phyloP scores from a whole-genome alignment of 345 rosid species.

The Anacardium occidentale region DNA sequence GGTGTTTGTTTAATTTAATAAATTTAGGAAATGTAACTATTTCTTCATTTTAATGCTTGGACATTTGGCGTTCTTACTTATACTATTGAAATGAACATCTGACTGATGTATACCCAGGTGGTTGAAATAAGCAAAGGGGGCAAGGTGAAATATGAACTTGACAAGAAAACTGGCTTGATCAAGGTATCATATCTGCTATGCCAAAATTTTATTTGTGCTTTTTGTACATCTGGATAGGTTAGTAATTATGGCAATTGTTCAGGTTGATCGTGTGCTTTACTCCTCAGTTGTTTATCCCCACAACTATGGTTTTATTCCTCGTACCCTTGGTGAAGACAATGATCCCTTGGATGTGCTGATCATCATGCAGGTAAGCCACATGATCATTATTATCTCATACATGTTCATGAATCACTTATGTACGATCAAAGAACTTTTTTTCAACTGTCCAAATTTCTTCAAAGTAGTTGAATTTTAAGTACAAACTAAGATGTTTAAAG shows the following conservation, averaged over 20 bases:
- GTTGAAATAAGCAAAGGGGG: constrained; percentile 95
- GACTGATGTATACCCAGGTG: constrained; percentile 53
- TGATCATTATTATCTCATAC: not conserved
- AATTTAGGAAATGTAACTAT: not conserved
- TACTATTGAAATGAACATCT: not conserved
- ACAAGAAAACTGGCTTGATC: constrained; percentile 91
- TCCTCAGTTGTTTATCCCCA: constrained; percentile 99
- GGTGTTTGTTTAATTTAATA: not conserved
- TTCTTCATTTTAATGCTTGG: not conserved
- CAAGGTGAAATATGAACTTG: constrained; percentile 98
- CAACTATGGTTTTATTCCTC: constrained; percentile 98
- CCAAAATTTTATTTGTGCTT: not conserved
- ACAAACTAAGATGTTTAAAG: not conserved
- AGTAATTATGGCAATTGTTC: constrained; percentile 25
- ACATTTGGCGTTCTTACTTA: not conserved
- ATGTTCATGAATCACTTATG: not conserved
- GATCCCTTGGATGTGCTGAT: constrained; percentile 97
- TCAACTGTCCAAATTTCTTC: no score
- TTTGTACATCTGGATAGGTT: constrained; percentile 11
- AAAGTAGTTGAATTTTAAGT: not conserved
- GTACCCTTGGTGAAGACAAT: constrained; percentile 95
- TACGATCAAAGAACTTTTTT: not conserved
- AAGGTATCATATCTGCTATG: constrained; percentile 48
- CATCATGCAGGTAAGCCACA: constrained; percentile 84
- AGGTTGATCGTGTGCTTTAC: constrained; percentile 94